Percentiles rank a stretch among this genome's conserved stretches.
Evolutionary conservation across 2,329 filamentous ascomycete genomes (phyloP).

Genomic region (Stemphylium vesicarium): DNA sequence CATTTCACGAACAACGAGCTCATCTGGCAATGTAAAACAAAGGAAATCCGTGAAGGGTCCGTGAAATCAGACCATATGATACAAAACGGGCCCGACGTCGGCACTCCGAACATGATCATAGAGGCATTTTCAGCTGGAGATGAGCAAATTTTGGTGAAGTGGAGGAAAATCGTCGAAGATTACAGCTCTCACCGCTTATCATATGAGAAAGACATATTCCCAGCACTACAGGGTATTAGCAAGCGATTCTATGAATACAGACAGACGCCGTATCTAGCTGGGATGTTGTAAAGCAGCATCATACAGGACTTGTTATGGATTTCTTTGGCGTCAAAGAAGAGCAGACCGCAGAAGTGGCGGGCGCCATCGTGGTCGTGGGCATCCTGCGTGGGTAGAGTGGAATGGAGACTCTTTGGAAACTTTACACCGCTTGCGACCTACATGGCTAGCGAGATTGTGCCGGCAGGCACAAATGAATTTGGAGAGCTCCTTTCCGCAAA

Average conservation of each 20-base stretch:
- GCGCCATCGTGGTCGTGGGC: conserved; percentile 13
- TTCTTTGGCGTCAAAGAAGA: neutral
- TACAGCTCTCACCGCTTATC: neutral
- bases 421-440: neutral
- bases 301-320: neutral
- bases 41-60: neutral
- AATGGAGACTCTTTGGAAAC: neutral
- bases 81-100: too few species aligned
- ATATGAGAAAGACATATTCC: conserved; percentile 2
- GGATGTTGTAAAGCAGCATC: conserved; percentile 1
- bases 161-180: neutral
- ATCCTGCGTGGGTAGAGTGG: neutral
- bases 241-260: neutral
- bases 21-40: conserved; percentile 9
- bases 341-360: neutral
- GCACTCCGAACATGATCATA: neutral
- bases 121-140: neutral
- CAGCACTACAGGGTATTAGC: conserved; percentile 8
- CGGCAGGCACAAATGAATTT: neutral
- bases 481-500: neutral
- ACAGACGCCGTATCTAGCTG: conserved; percentile 1
- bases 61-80: neutral
- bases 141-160: neutral
- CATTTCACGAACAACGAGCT: conserved; percentile 8
- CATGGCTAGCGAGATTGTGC: neutral